phyloP scores from a whole-genome alignment of 2,329 filamentous ascomycete genomes.

The Drechslera avenae region DNA sequence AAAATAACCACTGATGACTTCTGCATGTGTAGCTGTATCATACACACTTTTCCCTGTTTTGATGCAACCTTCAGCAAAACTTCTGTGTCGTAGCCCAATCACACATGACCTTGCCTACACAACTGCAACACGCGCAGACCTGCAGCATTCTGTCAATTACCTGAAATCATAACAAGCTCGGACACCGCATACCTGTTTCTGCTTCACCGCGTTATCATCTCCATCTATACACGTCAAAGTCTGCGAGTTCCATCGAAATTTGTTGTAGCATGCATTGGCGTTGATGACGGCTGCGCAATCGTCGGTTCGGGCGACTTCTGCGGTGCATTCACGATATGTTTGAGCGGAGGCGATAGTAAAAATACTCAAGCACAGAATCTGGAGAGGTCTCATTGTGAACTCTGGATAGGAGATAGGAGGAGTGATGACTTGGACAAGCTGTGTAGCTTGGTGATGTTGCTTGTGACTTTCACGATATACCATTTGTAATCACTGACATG shows the following conservation, averaged over 20 bases:
- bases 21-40: too few relatives aligned
- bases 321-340: constrained; percentile 30
- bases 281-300: constrained; percentile 40
- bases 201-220: constrained; percentile 24
- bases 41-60: too few relatives aligned
- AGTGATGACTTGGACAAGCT: too few relatives aligned
- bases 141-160: constrained; percentile 1
- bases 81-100: constrained; percentile 33
- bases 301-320: constrained; percentile 30
- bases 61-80: constrained; percentile 11
- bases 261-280: constrained; percentile 42
- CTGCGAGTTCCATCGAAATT: constrained; percentile 30
- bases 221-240: constrained; percentile 38
- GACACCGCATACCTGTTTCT: constrained; percentile 26
- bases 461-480: too few relatives aligned
- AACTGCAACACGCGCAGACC: constrained; percentile 42
- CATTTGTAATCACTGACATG: neutral
- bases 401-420: neutral
- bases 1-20: too few relatives aligned
- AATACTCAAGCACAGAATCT: constrained; percentile 12
- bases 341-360: constrained; percentile 20
- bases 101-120: constrained; percentile 39
- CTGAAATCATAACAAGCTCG: neutral
- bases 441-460: neutral
- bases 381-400: constrained; percentile 22